These are phyloP conservation scores for Colletotrichum kahawae DNA, from an alignment of 2,329 filamentous ascomycete genomes.

Conservation along the genomic window DNA sequence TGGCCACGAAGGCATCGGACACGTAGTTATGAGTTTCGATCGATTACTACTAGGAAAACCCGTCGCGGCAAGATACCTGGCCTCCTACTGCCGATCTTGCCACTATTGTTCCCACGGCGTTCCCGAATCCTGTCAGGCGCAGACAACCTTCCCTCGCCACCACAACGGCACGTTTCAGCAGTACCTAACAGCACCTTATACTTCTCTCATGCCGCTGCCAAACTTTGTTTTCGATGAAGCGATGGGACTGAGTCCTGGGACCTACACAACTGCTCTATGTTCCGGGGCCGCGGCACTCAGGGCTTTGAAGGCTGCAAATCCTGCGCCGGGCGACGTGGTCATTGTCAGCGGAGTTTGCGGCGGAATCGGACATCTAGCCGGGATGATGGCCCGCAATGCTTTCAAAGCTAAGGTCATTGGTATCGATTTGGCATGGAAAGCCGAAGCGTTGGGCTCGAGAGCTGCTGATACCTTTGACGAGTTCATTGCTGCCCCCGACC, in stretches of 20 bases:
- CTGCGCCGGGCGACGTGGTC: not conserved
- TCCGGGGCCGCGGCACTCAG: not conserved
- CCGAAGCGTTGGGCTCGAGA: not conserved
- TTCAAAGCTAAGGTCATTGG: not conserved
- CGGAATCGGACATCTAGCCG: not conserved
- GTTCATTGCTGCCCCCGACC: not conserved
- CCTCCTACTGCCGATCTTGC: not conserved
- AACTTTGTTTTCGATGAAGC: not conserved
- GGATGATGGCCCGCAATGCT: not conserved
- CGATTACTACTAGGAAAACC: not conserved
- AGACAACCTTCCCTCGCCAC: not conserved
- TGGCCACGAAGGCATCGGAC: not conserved
- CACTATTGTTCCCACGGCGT: not conserved
- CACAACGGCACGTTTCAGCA: not conserved
- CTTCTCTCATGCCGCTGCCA: not conserved
- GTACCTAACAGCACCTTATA: not conserved
- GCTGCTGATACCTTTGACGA: not conserved
- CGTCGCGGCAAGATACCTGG: not conserved
- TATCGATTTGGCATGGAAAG: not conserved
- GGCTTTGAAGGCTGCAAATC: not conserved
- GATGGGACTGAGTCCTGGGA: not conserved
- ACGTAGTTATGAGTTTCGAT: not conserved
- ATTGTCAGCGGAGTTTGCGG: not conserved
- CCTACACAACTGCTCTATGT: not conserved
- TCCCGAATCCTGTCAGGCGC: not conserved